phyloP scores from a whole-genome alignment of 2,329 filamentous ascomycete genomes.

The Pseudogymnoascus sp. region DNA sequence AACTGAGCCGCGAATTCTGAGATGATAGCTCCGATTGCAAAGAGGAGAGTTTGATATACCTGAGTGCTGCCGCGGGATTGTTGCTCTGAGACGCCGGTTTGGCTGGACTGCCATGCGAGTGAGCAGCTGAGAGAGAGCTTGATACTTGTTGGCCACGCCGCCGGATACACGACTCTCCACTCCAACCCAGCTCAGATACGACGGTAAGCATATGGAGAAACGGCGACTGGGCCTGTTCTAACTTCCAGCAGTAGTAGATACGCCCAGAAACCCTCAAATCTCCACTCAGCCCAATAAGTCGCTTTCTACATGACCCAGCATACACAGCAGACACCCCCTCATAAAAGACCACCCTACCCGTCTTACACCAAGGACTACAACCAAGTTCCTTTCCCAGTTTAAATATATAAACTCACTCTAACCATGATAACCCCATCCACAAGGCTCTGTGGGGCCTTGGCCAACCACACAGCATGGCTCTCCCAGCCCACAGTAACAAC shows the following conservation, averaged over 20 bases:
- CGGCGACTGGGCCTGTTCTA: not conserved
- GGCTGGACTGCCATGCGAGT: not conserved
- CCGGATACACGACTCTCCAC: not conserved
- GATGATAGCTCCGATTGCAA: not conserved
- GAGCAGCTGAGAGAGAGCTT: not conserved
- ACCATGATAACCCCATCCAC: conserved; percentile 3
- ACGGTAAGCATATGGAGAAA: not conserved
- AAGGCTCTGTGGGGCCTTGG: conserved; percentile 6
- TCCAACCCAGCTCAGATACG: not conserved
- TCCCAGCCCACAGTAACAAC: not conserved
- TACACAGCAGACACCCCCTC: not conserved
- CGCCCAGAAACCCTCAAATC: not conserved
- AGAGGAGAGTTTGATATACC: not conserved
- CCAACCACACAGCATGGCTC: conserved; percentile 4
- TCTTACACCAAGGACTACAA: not conserved
- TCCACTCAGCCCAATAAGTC: conserved; percentile 1
- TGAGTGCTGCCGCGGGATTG: not conserved
- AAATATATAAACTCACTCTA: not conserved
- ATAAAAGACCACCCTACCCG: not conserved
- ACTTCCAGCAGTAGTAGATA: not conserved
- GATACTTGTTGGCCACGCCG: not conserved
- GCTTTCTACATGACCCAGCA: not conserved
- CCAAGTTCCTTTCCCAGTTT: too few relatives aligned
- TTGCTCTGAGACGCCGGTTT: not conserved
- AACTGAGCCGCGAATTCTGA: not conserved